Evolutionary conservation across 2,329 filamentous ascomycete genomes (phyloP).

Genomic region (Didymella glomerata): DNA sequence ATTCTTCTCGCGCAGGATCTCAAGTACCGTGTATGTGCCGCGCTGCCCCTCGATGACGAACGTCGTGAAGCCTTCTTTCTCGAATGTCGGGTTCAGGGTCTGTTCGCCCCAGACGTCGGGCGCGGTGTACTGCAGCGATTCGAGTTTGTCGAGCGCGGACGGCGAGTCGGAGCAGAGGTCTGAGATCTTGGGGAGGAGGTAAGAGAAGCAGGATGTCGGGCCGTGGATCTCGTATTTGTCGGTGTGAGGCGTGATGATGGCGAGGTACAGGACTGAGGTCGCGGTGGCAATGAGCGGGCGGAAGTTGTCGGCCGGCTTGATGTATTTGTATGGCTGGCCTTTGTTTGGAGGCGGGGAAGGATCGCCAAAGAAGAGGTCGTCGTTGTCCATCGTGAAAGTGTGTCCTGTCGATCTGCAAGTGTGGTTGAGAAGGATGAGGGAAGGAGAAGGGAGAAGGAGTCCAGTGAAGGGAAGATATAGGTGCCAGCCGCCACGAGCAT

Average conservation of each 20-base stretch:
- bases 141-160: conserved; percentile 33
- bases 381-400: conserved; percentile 19
- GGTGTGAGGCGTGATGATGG: conserved; percentile 32
- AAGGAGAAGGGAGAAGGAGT: too few relatives aligned
- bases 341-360: neutral
- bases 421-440: neutral
- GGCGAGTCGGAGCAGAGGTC: conserved; percentile 27
- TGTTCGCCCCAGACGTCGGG: conserved; percentile 19
- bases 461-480: neutral
- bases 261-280: conserved; percentile 38
- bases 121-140: conserved; percentile 7
- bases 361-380: conserved; percentile 20
- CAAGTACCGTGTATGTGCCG: conserved; percentile 25
- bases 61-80: conserved; percentile 18
- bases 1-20: conserved; percentile 25
- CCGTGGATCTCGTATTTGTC: conserved; percentile 32
- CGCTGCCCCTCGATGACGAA: conserved; percentile 31
- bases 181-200: conserved; percentile 31
- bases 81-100: conserved; percentile 8
- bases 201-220: conserved; percentile 26
- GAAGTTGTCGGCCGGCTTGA: conserved; percentile 29
- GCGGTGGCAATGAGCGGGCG: conserved; percentile 5
- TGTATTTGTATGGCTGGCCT: neutral
- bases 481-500: neutral
- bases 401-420: neutral